Evolutionary conservation across 2,329 filamentous ascomycete species (phyloP).

Genomic region (Penicillium capsulatum): DNA sequence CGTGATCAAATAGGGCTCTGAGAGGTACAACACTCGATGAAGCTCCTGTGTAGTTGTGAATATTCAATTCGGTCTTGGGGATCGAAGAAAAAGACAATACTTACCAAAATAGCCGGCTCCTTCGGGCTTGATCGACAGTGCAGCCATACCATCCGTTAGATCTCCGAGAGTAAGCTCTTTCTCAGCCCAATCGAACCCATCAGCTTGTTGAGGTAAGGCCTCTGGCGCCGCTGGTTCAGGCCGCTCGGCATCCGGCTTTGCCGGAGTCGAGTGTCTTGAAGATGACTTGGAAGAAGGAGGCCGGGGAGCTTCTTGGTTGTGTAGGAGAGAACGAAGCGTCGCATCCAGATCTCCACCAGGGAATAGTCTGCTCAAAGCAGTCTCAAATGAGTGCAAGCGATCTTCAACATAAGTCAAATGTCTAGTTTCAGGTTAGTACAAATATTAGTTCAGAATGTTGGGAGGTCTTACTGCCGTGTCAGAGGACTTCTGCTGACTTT

Average conservation of each 20-base stretch:
- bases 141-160: slow-evolving; percentile 41
- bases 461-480: slow-evolving; percentile 40
- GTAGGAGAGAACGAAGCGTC: slow-evolving; percentile 36
- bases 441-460: not conserved
- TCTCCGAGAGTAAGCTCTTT: slow-evolving; percentile 39
- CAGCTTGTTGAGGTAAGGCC: slow-evolving; percentile 41
- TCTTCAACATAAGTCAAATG: slow-evolving; percentile 42
- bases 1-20: slow-evolving; percentile 37
- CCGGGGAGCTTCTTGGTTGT: slow-evolving; percentile 33
- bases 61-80: not conserved
- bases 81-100: slow-evolving; percentile 9
- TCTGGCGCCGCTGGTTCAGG: slow-evolving; percentile 39
- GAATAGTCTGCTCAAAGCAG: slow-evolving; percentile 36
- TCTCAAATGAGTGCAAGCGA: slow-evolving; percentile 38
- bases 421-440: slow-evolving; percentile 17
- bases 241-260: slow-evolving; percentile 32
- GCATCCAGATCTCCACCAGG: slow-evolving; percentile 40
- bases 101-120: slow-evolving; percentile 40
- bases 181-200: slow-evolving; percentile 39
- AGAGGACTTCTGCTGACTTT: slow-evolving; percentile 41
- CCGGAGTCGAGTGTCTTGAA: slow-evolving; percentile 38
- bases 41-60: slow-evolving; percentile 22
- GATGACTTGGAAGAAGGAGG: slow-evolving; percentile 35
- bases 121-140: slow-evolving; percentile 38
- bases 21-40: slow-evolving; percentile 41